These are phyloP conservation scores for Discostella stelligeroides DNA, from an alignment of 108 stramenopile species.

Conservation along the genomic window DNA sequence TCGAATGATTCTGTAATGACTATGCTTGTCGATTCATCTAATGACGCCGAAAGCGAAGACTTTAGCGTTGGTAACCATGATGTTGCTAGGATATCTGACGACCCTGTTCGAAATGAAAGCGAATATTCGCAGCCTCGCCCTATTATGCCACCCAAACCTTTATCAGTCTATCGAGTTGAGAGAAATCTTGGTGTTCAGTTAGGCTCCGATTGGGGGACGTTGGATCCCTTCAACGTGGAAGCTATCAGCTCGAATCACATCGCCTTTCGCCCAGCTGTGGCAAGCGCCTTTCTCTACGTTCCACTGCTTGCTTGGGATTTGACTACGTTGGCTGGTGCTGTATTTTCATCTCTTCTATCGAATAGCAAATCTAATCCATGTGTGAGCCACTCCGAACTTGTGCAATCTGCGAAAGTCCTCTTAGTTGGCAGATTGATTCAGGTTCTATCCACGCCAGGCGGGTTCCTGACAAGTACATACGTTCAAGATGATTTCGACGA, in stretches of 20 bases:
- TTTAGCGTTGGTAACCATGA: constrained; percentile 26
- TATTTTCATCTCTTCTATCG: constrained; percentile 73
- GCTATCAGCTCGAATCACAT: constrained; percentile 6
- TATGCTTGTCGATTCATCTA: constrained; percentile 54
- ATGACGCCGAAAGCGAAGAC: constrained; percentile 58
- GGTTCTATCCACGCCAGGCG: constrained; percentile 68
- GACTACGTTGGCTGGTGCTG: constrained; percentile 75
- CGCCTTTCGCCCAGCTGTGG: constrained; percentile 83
- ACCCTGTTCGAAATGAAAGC: not conserved
- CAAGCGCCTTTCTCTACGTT: constrained; percentile 76
- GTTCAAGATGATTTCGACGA: constrained; percentile 31
- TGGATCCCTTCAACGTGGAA: constrained; percentile 55
- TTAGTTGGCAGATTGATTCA: constrained; percentile 74
- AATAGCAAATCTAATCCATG: constrained; percentile 35
- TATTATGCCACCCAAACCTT: constrained; percentile 41
- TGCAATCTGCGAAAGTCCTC: constrained; percentile 55
- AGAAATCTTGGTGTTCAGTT: constrained; percentile 37
- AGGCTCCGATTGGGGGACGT: constrained; percentile 67
- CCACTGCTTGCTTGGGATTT: constrained; percentile 91
- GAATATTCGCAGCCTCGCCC: constrained; percentile 17
- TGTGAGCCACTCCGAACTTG: constrained; percentile 54
- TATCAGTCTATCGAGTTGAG: constrained; percentile 36
- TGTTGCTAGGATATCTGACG: constrained; percentile 27
- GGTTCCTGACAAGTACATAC: constrained; percentile 53
- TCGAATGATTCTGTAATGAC: constrained; percentile 9